Evolutionary conservation across 352 stramenopile genomes (phyloP), one percentile per base, ranked within the genome.

Genomic region (Thalassiosira gravida): DNA sequence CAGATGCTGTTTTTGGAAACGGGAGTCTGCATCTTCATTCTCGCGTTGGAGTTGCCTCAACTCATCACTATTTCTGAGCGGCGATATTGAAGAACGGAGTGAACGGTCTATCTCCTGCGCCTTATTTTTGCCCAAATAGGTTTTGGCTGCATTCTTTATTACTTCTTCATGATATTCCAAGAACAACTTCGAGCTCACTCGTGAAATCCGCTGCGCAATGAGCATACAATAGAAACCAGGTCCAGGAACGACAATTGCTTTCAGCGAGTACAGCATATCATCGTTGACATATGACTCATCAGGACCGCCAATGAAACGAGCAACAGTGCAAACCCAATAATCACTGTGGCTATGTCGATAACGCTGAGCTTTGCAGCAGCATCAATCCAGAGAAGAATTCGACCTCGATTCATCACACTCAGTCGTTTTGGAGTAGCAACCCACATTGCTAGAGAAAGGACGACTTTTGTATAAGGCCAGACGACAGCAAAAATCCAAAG

Each of bases 391-490:
- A 87, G 63, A 27, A 87, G 32, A 13, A 73, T 67, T 25, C 47
- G 61, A 13, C 70, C 74, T 42, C 80, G 71, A 20, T 52, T 35
- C 22, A 44, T 68, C 2, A 87, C 80, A 18, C 52, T 35, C 0
- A 86, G 49, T 16, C 46, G 29, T 25, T 30, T 35, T 14, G 80
- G 74, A 63, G 74, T 67, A n/a, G 64, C 24, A 8, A 87, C 49
- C 80, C 80, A 87, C 25, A 78, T 27, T 3, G 65, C 11, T 1
- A 83, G 18, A 5, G 59, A 70, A 18, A 75, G 9, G 7, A 81
- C 18, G 9, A 82, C 27, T 58, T 87, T 87, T n/a, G 82, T 55
- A 53, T 87, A 87, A 13, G 74, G 74, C 73, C 74, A 87, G 29
- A 87, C 49, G 18, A 72, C 74, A 25, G 68, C 58, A 30, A 84